phyloP scores from a whole-genome alignment of 345 rosid genomes.

The Moricandia moricandioides region DNA sequence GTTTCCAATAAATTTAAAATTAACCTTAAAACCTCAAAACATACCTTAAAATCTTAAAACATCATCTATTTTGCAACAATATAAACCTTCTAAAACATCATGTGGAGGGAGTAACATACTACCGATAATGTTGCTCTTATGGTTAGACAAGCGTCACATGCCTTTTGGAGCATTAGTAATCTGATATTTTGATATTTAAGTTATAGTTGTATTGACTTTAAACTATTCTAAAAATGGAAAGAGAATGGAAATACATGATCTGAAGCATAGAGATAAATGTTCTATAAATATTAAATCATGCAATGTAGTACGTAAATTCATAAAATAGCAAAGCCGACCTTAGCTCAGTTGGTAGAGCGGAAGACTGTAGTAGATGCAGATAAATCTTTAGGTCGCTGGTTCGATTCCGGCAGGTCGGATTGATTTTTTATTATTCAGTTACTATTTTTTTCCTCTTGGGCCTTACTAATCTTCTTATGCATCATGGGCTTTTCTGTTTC shows the following conservation, averaged over 20 bases:
- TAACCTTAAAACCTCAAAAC: too few species aligned
- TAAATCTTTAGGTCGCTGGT: conserved; percentile 33
- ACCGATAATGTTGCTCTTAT: too few species aligned
- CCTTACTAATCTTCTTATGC: not conserved
- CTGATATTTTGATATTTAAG: not conserved
- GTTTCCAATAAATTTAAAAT: too few species aligned
- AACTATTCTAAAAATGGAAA: not conserved
- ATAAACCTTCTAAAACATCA: too few species aligned
- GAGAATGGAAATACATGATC: not conserved
- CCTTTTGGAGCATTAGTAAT: not conserved
- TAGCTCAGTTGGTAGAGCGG: conserved; percentile 98
- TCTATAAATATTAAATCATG: too few species aligned
- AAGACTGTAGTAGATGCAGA: conserved; percentile 64
- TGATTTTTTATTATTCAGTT: not conserved
- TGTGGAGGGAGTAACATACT: too few species aligned
- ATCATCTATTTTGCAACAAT: too few species aligned
- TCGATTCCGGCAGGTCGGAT: conserved; percentile 26
- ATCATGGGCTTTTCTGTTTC: not conserved
- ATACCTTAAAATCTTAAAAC: too few species aligned
- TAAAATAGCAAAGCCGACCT: too few species aligned
- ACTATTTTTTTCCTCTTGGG: not conserved
- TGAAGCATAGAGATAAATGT: too few species aligned
- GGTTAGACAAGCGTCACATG: too few species aligned
- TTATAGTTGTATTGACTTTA: not conserved
- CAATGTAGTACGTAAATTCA: too few species aligned